Evolutionary conservation across 1,139 yeast genomes (phyloP), one percentile per base, ranked within the genome.

Genomic region (Diutina ranongensis): DNA sequence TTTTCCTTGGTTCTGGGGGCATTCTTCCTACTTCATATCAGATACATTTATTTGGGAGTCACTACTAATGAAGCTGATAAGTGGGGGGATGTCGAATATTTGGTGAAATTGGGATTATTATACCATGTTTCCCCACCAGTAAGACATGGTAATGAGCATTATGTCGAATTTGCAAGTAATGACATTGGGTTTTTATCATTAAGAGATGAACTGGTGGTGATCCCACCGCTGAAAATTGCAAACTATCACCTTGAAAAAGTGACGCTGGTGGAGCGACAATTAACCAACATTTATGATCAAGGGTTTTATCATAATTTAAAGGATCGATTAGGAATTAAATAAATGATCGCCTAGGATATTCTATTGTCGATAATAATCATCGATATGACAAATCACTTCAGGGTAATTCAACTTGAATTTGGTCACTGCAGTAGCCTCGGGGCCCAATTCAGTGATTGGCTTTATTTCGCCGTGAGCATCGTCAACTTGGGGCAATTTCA

Each of bases 41-140:
- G 77, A 47, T 74, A 80, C 55, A 65, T 86, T 2, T 79, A 76
- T 53, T 68, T 80, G 36, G 98, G 98, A 0, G 83, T 83, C 53
- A 88, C 97, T n/a, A 87, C 96, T 1, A 89, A 85, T 57, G 98
- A 92, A 62, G 68, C 80, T 10, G 78, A 72, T 45, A 92, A 92
- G 60, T 92, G 97, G 97, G 78, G 71, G 22, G 80, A 74, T 19
- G 70, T 92, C 12, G 80, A 81, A 48, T 74, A 78, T 45, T 68
- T 84, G 50, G 70, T 87, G 9, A 47, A 54, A 3, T 55, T 74
- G 10, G 67, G 68, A 1, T 51, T 55, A 2, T 58, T 71, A 44
- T 68, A 38, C 20, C 18, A 18, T 3, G 42, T 38, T 13, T 15
- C 10, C 13, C 42, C 42, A 9, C 20, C 20, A 3, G 42, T 25